phyloP scores from a whole-genome alignment of 345 rosid genomes.

The Hevea brasiliensis region DNA sequence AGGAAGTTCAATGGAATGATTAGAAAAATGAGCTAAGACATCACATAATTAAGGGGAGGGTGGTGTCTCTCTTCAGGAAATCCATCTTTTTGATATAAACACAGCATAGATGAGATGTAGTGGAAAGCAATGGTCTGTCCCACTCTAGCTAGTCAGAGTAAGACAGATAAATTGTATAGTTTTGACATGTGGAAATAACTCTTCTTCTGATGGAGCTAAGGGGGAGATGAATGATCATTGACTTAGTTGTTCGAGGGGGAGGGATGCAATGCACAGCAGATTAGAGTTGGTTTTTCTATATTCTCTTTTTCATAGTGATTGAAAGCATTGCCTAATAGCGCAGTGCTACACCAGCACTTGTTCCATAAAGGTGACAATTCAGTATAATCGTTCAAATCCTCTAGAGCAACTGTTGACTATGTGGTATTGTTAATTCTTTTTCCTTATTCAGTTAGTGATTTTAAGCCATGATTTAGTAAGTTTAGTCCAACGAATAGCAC shows the following conservation, averaged over 20 bases:
- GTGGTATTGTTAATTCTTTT: no score
- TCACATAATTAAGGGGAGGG: background rate
- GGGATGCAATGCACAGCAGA: no score
- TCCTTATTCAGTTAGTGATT: no score
- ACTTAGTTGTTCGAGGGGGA: no score
- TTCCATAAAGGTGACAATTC: background rate
- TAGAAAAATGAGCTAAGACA: background rate
- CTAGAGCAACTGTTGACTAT: background rate
- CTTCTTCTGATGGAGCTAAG: background rate
- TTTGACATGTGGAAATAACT: background rate
- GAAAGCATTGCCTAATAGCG: background rate
- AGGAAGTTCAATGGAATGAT: background rate
- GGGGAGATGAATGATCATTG: background rate
- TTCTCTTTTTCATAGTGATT: background rate
- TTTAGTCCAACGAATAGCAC: background rate
- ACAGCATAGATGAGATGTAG: background rate
- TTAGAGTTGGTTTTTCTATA: background rate
- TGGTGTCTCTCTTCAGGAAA: background rate
- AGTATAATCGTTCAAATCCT: background rate
- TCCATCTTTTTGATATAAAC: background rate
- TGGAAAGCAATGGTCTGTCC: background rate
- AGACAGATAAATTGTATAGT: background rate
- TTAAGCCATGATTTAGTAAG: no score
- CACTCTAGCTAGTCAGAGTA: background rate
- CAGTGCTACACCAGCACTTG: background rate